phyloP scores from a whole-genome alignment of 1,139 yeast species.

The Tardiomyces blankii region DNA sequence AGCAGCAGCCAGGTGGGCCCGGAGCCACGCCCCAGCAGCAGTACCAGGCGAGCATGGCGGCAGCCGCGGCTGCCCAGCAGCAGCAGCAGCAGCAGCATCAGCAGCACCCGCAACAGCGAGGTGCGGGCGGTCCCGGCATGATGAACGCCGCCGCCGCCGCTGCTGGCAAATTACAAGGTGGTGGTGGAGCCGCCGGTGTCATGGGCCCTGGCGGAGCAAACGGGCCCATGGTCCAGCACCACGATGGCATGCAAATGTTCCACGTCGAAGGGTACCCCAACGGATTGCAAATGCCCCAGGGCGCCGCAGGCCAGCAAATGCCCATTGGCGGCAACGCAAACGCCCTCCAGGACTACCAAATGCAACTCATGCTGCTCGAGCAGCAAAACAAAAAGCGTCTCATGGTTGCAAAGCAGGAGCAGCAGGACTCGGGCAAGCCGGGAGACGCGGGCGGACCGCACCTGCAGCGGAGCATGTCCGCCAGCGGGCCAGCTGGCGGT shows the following conservation, averaged over 20 bases:
- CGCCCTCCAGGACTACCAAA: conserved; percentile 61
- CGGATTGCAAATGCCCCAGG: conserved; percentile 6
- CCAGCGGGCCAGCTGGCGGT: background rate
- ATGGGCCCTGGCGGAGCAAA: background rate
- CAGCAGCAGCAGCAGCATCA: conserved; percentile 2
- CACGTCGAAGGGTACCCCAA: conserved; percentile 7
- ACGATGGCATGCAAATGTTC: conserved; percentile 4
- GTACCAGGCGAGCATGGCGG: conserved; percentile 15
- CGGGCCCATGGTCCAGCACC: background rate
- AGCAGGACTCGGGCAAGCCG: conserved; percentile 15
- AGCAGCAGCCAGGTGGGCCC: conserved; percentile 16
- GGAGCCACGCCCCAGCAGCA: conserved; percentile 14
- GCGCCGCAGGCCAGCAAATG: background rate
- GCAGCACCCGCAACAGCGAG: conserved; percentile 3
- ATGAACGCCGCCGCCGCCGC: background rate
- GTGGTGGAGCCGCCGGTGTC: conserved; percentile 4
- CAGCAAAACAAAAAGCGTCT: conserved; percentile 53
- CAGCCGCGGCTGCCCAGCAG: conserved; percentile 10
- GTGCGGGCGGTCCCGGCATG: background rate
- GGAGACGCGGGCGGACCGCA: conserved; percentile 4
- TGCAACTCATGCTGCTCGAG: conserved; percentile 61
- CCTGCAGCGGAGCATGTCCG: conserved; percentile 3
- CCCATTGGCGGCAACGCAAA: background rate
- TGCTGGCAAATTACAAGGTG: conserved; percentile 1
- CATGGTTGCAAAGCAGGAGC: conserved; percentile 30